Conservation (phyloP, 768 basidiomycete genomes). For the Xerocomus spinulosus region DNA sequence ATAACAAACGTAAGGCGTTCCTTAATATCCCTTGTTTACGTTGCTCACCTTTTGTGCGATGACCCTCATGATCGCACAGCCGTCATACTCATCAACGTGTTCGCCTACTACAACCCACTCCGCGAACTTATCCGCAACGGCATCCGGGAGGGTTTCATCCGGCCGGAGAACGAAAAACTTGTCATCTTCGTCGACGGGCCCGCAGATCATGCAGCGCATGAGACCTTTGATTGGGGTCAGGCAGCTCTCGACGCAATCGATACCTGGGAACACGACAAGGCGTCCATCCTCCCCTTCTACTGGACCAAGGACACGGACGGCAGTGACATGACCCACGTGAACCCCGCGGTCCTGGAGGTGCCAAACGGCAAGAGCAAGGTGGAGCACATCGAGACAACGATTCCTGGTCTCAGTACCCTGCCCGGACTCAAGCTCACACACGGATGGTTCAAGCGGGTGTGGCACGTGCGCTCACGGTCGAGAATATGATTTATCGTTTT, state of each 20-base stretch:
- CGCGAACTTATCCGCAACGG: constrained; percentile 66
- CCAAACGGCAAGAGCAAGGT: constrained; percentile 10
- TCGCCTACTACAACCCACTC: constrained; percentile 79
- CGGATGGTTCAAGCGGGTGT: constrained; percentile 31
- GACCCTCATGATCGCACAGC: constrained; percentile 40
- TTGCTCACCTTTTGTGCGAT: not conserved
- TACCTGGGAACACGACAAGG: constrained; percentile 45
- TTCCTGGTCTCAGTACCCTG: constrained; percentile 19
- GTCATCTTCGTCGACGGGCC: constrained; percentile 78
- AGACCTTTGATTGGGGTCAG: constrained; percentile 71
- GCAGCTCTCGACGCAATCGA: constrained; percentile 64
- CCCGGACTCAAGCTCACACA: constrained; percentile 23
- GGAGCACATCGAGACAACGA: constrained; percentile 17
- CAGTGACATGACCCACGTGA: constrained; percentile 21
- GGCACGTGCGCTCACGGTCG: constrained; percentile 30
- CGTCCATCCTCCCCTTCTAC: constrained; percentile 37
- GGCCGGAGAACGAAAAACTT: constrained; percentile 52
- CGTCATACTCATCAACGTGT: constrained; percentile 83
- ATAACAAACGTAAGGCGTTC: constrained; percentile 64
- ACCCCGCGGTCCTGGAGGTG: not conserved
- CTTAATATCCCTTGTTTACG: not conserved
- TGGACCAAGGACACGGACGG: constrained; percentile 45
- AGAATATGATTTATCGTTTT: constrained; percentile 16
- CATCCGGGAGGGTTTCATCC: constrained; percentile 71
- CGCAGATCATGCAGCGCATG: constrained; percentile 44